A percentile compares a stretch with the other conserved stretches of the same genome.
Evolutionary conservation across 768 basidiomycete genomes (phyloP).

Genomic region (Lanmaoa pseudosensibilis): DNA sequence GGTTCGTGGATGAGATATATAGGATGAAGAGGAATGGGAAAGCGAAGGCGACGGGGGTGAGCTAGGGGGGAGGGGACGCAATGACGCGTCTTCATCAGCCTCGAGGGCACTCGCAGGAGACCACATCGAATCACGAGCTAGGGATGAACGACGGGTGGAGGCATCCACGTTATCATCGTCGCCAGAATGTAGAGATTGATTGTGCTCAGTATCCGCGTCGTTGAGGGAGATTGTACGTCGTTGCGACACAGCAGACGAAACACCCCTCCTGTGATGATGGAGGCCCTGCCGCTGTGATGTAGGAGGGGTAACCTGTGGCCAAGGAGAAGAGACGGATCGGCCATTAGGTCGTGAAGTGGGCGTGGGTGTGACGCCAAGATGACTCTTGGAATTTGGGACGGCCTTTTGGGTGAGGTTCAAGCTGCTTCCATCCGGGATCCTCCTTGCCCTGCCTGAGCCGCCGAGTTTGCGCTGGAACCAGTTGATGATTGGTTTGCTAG

Average conservation of each 20-base stretch:
- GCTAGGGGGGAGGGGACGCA: constrained; percentile 87
- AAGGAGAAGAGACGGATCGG: constrained; percentile 32
- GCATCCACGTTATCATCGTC: constrained; percentile 47
- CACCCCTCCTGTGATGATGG: constrained; percentile 19
- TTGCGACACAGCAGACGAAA: constrained; percentile 31
- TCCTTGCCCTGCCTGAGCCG: constrained; percentile 61
- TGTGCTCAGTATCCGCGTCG: constrained; percentile 50
- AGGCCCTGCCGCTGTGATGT: constrained; percentile 29
- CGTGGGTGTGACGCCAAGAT: constrained; percentile 8
- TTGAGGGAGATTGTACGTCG: constrained; percentile 67
- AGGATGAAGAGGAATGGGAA: constrained; percentile 80
- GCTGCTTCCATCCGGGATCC: constrained; percentile 38
- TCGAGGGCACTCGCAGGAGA: constrained; percentile 74
- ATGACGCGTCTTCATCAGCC: constrained; percentile 93
- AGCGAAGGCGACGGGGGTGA: constrained; percentile 85
- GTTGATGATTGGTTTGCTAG: constrained; percentile 84
- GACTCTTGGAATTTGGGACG: constrained; percentile 15
- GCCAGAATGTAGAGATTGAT: constrained; percentile 37
- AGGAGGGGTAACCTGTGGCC: constrained; percentile 19
- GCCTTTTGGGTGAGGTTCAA: constrained; percentile 14
- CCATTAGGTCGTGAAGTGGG: constrained; percentile 24
- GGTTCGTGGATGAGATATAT: constrained; percentile 77
- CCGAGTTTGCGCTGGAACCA: constrained; percentile 89
- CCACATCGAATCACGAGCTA: constrained; percentile 75
- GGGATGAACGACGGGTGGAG: constrained; percentile 52